Base-by-base conservation (phyloP, 2,329 filamentous ascomycete genomes). In the Ascochyta pisi region DNA sequence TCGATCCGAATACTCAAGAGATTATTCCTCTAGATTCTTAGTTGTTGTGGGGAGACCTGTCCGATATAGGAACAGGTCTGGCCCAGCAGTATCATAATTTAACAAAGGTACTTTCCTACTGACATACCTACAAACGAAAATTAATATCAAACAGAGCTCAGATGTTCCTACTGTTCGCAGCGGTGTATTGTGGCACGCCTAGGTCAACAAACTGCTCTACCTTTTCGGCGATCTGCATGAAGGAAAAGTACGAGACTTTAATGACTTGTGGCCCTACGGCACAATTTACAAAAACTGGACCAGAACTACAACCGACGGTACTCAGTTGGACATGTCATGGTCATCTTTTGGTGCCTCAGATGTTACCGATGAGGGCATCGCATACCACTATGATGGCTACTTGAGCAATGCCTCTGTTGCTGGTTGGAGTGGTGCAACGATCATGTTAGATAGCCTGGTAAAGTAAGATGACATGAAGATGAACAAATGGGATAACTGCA, bases 131-230 rank as follows among this genome's bases (percentile, higher is more conserved):
- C 24, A 8, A 26, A 8, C 15, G 4, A 2, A 8, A 37, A 15
- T 23, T 27, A 19, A 46, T 7, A 5, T 3, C 1, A 12, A 7
- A 13, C 16, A 86, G 67, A 83, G 84, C 55, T 70, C 71, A 12
- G 77, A 80, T 1, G 76, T 86, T 7, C 84, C 84, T 0, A 64
- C 73, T 41, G 71, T 80, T 7, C 64, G 66, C 44, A 74, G 78
- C 23, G 77, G 77, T 6, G 63, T 80, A 1, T 71, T 87, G 3
- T 88, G 84, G 84, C 75, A 78, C 5, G 85, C 87, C 67, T 70
- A 77, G 9, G 76, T 84, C 39, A 87, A 88, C 72, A 86, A 86
- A 67, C 74, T 80, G n/a, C 78, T 88, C 39, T 87, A 85, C 66
- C 74, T 84, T 0, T 88, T 82, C 62, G 85, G 84, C 23, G 85